phyloP scores from a whole-genome alignment of 192 early-diverging fungal species.

The Umbelopsis isabellina region DNA sequence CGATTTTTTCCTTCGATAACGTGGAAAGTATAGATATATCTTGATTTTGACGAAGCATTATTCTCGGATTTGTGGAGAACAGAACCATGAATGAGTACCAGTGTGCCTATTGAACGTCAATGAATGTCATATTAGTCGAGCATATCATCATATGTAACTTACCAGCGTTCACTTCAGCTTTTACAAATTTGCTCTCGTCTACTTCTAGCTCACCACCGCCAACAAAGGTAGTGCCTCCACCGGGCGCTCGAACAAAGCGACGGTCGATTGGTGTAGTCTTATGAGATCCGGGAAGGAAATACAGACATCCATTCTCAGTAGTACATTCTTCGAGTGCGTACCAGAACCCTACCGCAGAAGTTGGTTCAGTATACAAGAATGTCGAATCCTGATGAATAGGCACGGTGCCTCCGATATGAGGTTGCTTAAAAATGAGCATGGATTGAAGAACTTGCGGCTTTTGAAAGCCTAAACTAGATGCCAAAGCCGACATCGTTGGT shows the following conservation, averaged over 20 bases:
- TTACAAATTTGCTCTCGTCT: conserved; percentile 55
- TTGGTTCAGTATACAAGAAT: conserved; percentile 88
- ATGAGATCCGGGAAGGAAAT: conserved; percentile 84
- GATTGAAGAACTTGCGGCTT: conserved; percentile 83
- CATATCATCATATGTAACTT: conserved; percentile 27
- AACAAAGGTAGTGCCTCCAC: conserved; percentile 64
- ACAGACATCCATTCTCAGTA: conserved; percentile 82
- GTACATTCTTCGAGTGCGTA: conserved; percentile 94
- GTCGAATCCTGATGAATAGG: conserved; percentile 91
- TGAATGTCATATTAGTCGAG: not conserved
- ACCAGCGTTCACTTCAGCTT: conserved; percentile 61
- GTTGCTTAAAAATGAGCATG: conserved; percentile 87
- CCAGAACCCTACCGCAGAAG: conserved; percentile 87
- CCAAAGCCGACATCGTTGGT: conserved; percentile 53
- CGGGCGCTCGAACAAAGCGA: conserved; percentile 64
- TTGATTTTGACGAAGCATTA: conserved; percentile 75
- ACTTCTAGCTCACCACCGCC: conserved; percentile 46
- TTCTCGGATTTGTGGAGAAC: conserved; percentile 83
- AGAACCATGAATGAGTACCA: conserved; percentile 91
- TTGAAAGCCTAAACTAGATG: conserved; percentile 61
- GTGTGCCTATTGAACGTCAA: conserved; percentile 51
- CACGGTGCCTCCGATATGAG: conserved; percentile 66
- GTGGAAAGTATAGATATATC: conserved; percentile 97
- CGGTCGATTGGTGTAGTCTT: conserved; percentile 53
- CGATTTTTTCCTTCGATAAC: conserved; percentile 75